Evolutionary conservation across 176 grass and related monocot species (phyloP).

Genomic region (Thinopyrum elongatum): DNA sequence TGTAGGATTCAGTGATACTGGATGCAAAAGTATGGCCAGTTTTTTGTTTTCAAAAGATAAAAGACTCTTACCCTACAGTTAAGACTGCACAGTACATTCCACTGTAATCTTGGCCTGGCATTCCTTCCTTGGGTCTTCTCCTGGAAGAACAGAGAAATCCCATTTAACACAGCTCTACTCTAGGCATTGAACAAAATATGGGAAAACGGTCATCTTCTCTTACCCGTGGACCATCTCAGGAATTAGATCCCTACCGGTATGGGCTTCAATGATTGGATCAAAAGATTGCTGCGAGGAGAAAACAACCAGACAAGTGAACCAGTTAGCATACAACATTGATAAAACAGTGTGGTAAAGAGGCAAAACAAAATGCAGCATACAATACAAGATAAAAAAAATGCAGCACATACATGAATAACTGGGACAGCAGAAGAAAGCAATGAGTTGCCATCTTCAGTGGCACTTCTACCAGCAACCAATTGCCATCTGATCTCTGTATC

Average conservation of each 20-base stretch:
- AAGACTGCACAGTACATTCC: slow-evolving; percentile 90
- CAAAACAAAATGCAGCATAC: background rate
- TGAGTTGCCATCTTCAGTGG: slow-evolving; percentile 49
- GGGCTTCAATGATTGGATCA: slow-evolving; percentile 84
- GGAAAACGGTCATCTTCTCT: slow-evolving; percentile 33
- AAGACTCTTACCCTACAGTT: slow-evolving; percentile 62
- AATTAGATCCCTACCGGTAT: slow-evolving; percentile 67
- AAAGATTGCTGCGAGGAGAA: slow-evolving; percentile 77
- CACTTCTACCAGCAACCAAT: slow-evolving; percentile 72
- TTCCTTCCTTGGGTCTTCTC: slow-evolving; percentile 58
- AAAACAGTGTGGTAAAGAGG: slow-evolving; percentile 8
- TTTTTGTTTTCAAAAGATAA: slow-evolving; percentile 3
- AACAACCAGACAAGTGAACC: background rate
- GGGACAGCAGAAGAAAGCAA: slow-evolving; percentile 74
- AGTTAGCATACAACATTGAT: background rate
- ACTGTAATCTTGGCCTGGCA: slow-evolving; percentile 84
- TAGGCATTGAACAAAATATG: background rate
- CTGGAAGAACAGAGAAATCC: slow-evolving; percentile 34
- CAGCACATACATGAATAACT: slow-evolving; percentile 82
- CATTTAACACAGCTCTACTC: background rate
- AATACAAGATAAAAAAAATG: background rate
- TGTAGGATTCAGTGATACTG: background rate
- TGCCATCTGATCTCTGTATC: slow-evolving; percentile 64
- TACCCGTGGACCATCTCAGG: slow-evolving; percentile 91
- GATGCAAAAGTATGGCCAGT: background rate